Evolutionary conservation across 306 rosid genomes (phyloP).

Genomic region (Vicia sativa): DNA sequence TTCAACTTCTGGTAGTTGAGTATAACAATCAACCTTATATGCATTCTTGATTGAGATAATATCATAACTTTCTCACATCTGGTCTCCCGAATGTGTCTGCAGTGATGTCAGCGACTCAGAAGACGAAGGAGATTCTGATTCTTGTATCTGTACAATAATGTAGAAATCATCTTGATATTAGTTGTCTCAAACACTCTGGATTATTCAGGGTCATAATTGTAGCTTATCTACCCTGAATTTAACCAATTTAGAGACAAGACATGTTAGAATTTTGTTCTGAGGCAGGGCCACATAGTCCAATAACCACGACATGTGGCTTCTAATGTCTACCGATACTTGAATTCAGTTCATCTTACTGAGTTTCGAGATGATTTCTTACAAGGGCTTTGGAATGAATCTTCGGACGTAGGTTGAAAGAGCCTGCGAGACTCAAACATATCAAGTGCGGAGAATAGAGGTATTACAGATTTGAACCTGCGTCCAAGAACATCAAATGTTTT

Average conservation of each 20-base stretch:
- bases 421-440: neutral
- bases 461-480: neutral
- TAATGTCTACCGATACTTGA: constrained; percentile 39
- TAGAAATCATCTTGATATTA: constrained; percentile 50
- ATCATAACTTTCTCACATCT: constrained; percentile 28
- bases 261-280: constrained; percentile 35
- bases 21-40: too few relatives aligned
- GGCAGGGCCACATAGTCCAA: constrained; percentile 41
- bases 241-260: constrained; percentile 34
- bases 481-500: neutral
- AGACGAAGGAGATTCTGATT: constrained; percentile 71
- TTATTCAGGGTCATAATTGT: constrained; percentile 38
- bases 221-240: constrained; percentile 37
- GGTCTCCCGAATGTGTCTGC: constrained; percentile 51
- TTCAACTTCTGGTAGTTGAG: neutral
- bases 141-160: constrained; percentile 81
- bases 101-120: constrained; percentile 83
- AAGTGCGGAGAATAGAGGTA: neutral
- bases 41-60: neutral
- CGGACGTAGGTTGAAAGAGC: constrained; percentile 26
- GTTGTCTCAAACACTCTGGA: constrained; percentile 48
- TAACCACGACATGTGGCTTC: constrained; percentile 37
- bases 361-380: constrained; percentile 42
- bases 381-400: constrained; percentile 38
- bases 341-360: constrained; percentile 42